phyloP scores from a whole-genome alignment of 345 rosid species.

The Rhodomyrtus tomentosa region DNA sequence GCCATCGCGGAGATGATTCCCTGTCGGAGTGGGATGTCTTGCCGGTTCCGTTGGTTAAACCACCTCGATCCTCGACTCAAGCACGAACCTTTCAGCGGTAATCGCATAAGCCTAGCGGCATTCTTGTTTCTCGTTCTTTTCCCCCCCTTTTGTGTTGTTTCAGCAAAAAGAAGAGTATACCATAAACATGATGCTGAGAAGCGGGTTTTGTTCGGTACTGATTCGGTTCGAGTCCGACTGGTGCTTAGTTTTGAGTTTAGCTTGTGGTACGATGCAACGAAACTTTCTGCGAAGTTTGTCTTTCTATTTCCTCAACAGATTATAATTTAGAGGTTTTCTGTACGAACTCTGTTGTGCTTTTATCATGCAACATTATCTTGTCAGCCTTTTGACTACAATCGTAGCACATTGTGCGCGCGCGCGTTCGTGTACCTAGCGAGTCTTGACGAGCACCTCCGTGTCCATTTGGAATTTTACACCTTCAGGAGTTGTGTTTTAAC shows the following conservation, averaged over 20 bases:
- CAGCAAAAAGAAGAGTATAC: not conserved
- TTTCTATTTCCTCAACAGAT: too few relatives aligned
- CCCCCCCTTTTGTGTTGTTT: not conserved
- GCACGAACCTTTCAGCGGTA: constrained; percentile 72
- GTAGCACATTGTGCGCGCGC: not conserved
- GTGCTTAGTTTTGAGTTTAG: not conserved
- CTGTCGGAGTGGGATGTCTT: constrained; percentile 75
- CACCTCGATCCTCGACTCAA: constrained; percentile 73
- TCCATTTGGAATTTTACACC: not conserved
- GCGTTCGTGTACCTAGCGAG: too few relatives aligned
- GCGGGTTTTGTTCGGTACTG: not conserved
- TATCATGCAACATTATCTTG: not conserved
- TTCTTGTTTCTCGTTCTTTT: too few relatives aligned
- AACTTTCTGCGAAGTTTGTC: not conserved
- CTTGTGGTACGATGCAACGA: not conserved
- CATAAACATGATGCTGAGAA: not conserved
- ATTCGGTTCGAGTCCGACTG: not conserved
- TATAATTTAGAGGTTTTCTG: too few relatives aligned
- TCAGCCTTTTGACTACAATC: not conserved
- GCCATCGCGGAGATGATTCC: constrained; percentile 53
- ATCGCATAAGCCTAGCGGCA: not conserved
- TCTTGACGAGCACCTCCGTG: not conserved
- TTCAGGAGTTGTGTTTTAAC: not conserved
- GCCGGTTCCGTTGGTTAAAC: constrained; percentile 89
- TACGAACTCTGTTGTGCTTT: not conserved